Base-by-base conservation (phyloP, 164 flowering plant species). In the Hamamelis virginiana region DNA sequence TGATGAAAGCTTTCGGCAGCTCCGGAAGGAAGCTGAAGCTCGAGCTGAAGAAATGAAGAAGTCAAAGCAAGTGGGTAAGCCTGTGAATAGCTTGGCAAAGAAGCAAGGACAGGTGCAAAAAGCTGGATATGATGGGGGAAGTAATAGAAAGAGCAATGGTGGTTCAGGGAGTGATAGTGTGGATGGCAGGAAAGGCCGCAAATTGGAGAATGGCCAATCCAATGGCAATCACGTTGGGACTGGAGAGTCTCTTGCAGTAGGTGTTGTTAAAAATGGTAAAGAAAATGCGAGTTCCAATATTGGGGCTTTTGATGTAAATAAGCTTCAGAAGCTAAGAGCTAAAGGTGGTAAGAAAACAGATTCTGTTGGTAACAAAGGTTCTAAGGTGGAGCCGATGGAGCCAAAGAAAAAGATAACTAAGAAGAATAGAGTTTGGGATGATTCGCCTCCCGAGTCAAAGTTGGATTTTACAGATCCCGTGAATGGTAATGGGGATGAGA, bases 341-440 rank as follows among this genome's bases (percentile, higher is more conserved):
- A 91, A 88, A 84, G 87, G 90, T 70, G 88, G 76, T 38, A 95
- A 92, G 76, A 95, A 92, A 84, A 58, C 80, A 52, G 89, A 84
- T 59, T 73, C 75, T 72, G 78, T 75, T 77, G 77, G 23, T 72
- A 80, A 47, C 76, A 91, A 86, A 82, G 94, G 74, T 79, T 63
- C 89, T 25, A 85, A 85, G 67, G 82, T 12, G 71, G 97, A 88
- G 71, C 83, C 89, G 2, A n/a, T n/a, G n/a, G n/a, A n/a, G n/a
- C n/a, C n/a, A n/a, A 87, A 85, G 80, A 94, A 89, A 78, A 92
- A 89, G 81, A 21, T 69, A 15, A 85, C 89, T 63, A 95, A 95
- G 80, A 87, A 89, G 81, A 88, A 89, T 74, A 88, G 94, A 78
- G 92, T 88, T 76, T 95, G 98, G 98, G 92, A 87, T 74, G 97